Evolutionary conservation across 2,329 filamentous ascomycete genomes (phyloP).

Genomic region (Colletotrichum caudatum): DNA sequence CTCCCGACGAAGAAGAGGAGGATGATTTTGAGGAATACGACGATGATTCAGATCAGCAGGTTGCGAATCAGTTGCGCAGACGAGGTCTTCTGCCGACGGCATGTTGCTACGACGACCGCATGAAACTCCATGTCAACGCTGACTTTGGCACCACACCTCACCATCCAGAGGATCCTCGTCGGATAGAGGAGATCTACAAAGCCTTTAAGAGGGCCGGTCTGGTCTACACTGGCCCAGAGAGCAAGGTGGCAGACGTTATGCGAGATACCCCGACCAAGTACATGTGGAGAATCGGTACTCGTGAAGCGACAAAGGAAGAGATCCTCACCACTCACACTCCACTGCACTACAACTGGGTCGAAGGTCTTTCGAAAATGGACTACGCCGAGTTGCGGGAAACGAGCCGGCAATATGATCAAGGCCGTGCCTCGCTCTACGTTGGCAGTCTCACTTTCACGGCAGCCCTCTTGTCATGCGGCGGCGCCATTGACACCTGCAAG

Average conservation of each 20-base stretch:
- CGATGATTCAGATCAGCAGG: conserved; percentile 51
- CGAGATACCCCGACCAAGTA: conserved; percentile 68
- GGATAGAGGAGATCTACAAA: conserved; percentile 93
- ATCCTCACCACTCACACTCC: conserved; percentile 82
- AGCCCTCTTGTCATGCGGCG: conserved; percentile 86
- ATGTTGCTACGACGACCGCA: conserved; percentile 90
- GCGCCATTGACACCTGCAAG: conserved; percentile 95
- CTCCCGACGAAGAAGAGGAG: conserved; percentile 52
- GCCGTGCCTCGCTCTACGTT: conserved; percentile 84
- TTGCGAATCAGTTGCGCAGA: conserved; percentile 55
- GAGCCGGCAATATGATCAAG: conserved; percentile 70
- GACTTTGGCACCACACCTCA: conserved; percentile 79
- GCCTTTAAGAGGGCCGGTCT: conserved; percentile 86
- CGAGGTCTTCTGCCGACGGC: conserved; percentile 75
- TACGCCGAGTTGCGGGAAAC: conserved; percentile 76
- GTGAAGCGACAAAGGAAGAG: conserved; percentile 82
- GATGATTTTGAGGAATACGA: conserved; percentile 48
- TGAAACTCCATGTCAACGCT: conserved; percentile 94
- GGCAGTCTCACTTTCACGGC: conserved; percentile 85
- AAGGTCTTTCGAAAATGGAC: conserved; percentile 64
- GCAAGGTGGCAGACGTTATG: conserved; percentile 65
- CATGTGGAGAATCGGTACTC: conserved; percentile 82
- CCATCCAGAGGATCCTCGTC: conserved; percentile 92
- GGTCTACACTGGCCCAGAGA: conserved; percentile 72
- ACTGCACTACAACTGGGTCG: conserved; percentile 84